Conservation (phyloP, 495 filamentous ascomycete species). For the Xylaria telfairii region DNA sequence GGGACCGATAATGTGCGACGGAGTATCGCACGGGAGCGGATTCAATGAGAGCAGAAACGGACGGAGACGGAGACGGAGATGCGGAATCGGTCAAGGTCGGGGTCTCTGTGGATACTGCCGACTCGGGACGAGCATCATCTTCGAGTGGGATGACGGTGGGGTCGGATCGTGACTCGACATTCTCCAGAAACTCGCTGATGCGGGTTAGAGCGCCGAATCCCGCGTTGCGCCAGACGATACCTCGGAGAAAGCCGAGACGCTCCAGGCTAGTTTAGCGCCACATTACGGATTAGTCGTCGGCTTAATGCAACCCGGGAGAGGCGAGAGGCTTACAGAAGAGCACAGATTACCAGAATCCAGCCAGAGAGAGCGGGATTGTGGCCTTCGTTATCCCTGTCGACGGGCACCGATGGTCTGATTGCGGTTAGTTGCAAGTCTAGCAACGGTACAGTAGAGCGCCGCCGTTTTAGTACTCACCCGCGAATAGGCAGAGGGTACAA, state of each 20-base stretch:
- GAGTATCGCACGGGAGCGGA: conserved; percentile 54
- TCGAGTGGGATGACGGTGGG: conserved; percentile 76
- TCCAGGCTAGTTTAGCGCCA: conserved; percentile 38
- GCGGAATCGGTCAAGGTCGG: neutral
- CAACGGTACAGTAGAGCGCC: neutral
- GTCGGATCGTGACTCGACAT: conserved; percentile 72
- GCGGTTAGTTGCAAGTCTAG: neutral
- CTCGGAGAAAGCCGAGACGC: conserved; percentile 39
- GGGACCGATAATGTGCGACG: conserved; percentile 69
- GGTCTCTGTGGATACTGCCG: neutral
- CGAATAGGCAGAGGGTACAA: conserved; percentile 1
- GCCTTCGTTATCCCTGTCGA: neutral
- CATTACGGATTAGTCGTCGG: neutral
- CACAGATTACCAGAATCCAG: conserved; percentile 11
- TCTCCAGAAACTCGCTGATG: conserved; percentile 60
- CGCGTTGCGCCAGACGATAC: conserved; percentile 67
- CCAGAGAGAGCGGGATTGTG: conserved; percentile 7
- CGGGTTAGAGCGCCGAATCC: conserved; percentile 68
- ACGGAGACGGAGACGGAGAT: neutral
- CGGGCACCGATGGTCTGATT: neutral
- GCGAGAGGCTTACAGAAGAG: conserved; percentile 23
- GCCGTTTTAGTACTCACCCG: neutral
- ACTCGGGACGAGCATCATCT: neutral
- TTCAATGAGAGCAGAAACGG: neutral
- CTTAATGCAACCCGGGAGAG: too few relatives aligned